phyloP scores from a whole-genome alignment of 73 alveolate genomes.

The Paramecium caudatum region DNA sequence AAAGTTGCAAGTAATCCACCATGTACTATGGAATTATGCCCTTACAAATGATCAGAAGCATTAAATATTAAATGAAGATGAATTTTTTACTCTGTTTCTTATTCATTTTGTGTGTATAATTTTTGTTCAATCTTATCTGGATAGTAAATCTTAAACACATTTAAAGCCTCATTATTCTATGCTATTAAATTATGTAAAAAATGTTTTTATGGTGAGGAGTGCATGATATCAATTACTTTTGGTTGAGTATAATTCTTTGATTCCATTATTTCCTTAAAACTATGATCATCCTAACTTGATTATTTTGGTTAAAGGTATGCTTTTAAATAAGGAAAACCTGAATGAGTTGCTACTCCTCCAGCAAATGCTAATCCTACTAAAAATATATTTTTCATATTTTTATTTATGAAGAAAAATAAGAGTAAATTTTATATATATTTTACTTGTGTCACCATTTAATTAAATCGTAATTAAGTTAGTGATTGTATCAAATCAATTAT shows the following conservation, averaged over 20 bases:
- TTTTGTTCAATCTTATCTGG: conserved; percentile 30
- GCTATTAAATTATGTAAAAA: conserved; percentile 50
- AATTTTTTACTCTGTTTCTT: not conserved
- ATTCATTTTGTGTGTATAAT: not conserved
- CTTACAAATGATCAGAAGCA: conserved; percentile 56
- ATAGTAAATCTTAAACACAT: conserved; percentile 55
- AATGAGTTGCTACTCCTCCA: not conserved
- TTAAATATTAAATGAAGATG: conserved; percentile 61
- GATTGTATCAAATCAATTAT: no score
- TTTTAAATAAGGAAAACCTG: not conserved
- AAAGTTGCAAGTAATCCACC: conserved; percentile 75
- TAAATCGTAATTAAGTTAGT: no score
- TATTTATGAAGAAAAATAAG: no score
- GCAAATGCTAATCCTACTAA: conserved; percentile 8
- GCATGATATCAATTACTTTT: conserved; percentile 35
- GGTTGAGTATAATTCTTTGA: not conserved
- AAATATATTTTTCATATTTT: conserved; percentile 26
- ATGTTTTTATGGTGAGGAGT: conserved; percentile 11
- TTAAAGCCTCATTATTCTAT: not conserved
- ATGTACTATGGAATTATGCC: conserved; percentile 70
- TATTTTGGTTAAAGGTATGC: not conserved
- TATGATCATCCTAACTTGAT: not conserved
- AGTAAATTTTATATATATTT: no score
- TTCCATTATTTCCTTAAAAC: conserved; percentile 2
- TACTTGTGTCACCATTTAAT: no score